Evolutionary conservation across 208 protist species (phyloP), one percentile per base, ranked within the genome.

Genomic region (Trypanosomatidae sp.): DNA sequence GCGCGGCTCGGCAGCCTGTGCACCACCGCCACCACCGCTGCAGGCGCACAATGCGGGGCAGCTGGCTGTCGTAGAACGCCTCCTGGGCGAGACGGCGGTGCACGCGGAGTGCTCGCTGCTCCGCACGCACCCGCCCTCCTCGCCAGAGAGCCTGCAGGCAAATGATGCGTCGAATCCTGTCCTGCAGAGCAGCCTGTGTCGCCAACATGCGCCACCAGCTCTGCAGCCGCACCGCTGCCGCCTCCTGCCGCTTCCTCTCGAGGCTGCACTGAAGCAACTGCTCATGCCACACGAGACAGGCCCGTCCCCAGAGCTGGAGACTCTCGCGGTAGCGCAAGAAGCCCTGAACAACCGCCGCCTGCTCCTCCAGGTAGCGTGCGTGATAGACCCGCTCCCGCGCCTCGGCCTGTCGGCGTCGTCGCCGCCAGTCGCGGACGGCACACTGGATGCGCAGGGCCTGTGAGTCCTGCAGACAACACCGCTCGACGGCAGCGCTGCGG

Each of bases 11-110:
- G n/a, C n/a, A n/a, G n/a, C n/a, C n/a, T n/a, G n/a, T n/a, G n/a
- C n/a, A n/a, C n/a, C 58, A 66, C 0, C 87, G 86, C 74, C 80
- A 91, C 81, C 78, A 83, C 7, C 77, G 68, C 76, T 93, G 86
- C 41, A 90, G 60, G 30, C 28, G 55, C 0, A 80, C 41, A 3
- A 78, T 68, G 22, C 69, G 67, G 6, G 65, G 59, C 56, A 53
- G 17, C 1, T 33, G 71, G 7, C 67, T 47, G 3, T 66, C 28
- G 6, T 69, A 64, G 28, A n/a, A 77, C 47, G 79, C 43, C 64
- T 90, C 79, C 55, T 88, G 66, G 5, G 52, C 71, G 36, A 90
- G 75, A 0, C 80, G 78, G 22, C 60, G 49, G 62, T 79, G 76
- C 28, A 89, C 81, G 17, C 77, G 81, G 13, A 62, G 65, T 0